phyloP scores from a whole-genome alignment of 371 early-diverging fungal genomes.

The Lichtheimia corymbifera region DNA sequence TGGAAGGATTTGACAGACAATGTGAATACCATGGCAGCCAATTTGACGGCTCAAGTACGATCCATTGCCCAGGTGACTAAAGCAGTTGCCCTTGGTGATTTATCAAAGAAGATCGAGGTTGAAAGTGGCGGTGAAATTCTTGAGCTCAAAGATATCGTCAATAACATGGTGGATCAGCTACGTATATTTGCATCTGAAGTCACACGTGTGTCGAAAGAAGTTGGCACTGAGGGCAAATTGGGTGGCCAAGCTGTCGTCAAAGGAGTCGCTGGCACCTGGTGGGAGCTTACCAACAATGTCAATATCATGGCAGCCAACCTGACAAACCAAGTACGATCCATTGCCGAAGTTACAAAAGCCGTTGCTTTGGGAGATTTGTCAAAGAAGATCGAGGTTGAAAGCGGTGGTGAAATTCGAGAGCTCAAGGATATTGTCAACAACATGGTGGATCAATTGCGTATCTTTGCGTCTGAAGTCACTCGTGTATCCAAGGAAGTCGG shows the following conservation, averaged over 20 bases:
- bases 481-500: too few relatives aligned
- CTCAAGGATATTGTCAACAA: constrained; percentile 69
- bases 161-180: constrained; percentile 62
- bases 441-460: constrained; percentile 60
- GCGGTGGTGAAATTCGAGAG: constrained; percentile 36
- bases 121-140: constrained; percentile 34
- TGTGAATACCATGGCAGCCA: constrained; percentile 44
- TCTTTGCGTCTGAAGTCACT: constrained; percentile 35
- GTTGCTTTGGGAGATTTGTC: constrained; percentile 64
- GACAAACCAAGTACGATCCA: constrained; percentile 58
- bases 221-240: constrained; percentile 15
- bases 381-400: constrained; percentile 51
- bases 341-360: constrained; percentile 61
- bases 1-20: constrained; percentile 54
- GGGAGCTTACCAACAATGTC: constrained; percentile 55
- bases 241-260: constrained; percentile 39
- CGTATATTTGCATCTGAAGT: constrained; percentile 47
- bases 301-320: constrained; percentile 58
- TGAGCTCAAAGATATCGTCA: constrained; percentile 63
- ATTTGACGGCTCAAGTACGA: constrained; percentile 52
- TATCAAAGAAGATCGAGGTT: constrained; percentile 32
- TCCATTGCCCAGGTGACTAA: constrained; percentile 49
- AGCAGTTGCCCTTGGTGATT: constrained; percentile 53
- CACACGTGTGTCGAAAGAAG: too few relatives aligned
- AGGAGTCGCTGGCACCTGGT: constrained; percentile 59